Evolutionary conservation across 495 filamentous ascomycete species (phyloP).

Genomic region (Pseudevernia furfuracea): DNA sequence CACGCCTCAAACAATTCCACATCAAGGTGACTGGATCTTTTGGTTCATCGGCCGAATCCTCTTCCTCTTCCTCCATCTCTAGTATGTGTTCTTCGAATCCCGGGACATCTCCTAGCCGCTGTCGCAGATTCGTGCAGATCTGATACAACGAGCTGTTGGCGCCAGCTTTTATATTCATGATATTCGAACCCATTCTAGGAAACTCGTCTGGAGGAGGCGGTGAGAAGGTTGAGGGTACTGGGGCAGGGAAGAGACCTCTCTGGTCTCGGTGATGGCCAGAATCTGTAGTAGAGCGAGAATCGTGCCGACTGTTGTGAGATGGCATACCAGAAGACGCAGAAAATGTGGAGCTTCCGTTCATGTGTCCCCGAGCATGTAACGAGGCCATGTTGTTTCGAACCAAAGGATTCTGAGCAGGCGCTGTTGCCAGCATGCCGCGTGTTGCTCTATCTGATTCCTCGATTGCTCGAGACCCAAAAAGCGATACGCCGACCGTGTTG

Average conservation of each 20-base stretch:
- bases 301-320: slow-evolving; percentile 13
- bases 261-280: slow-evolving; percentile 14
- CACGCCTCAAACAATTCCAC: slow-evolving; percentile 80
- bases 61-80: slow-evolving; percentile 58
- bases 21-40: slow-evolving; percentile 81
- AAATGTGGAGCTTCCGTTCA: slow-evolving; percentile 22
- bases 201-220: slow-evolving; percentile 12
- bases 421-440: slow-evolving; percentile 27
- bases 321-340: slow-evolving; percentile 14
- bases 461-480: not conserved
- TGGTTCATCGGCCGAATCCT: slow-evolving; percentile 46
- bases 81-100: slow-evolving; percentile 64
- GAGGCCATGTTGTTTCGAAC: slow-evolving; percentile 25
- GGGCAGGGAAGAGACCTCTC: slow-evolving; percentile 21
- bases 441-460: not conserved
- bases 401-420: slow-evolving; percentile 17
- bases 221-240: slow-evolving; percentile 16
- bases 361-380: slow-evolving; percentile 23
- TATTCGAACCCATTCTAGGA: slow-evolving; percentile 51
- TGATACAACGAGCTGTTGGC: slow-evolving; percentile 85
- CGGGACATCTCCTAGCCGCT: slow-evolving; percentile 72
- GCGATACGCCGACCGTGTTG: not conserved
- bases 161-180: slow-evolving; percentile 91
- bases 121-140: slow-evolving; percentile 77
- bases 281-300: slow-evolving; percentile 12